These are phyloP conservation scores for Hygrocybe coccinea DNA, from an alignment of 768 basidiomycete species.

Conservation along the genomic window DNA sequence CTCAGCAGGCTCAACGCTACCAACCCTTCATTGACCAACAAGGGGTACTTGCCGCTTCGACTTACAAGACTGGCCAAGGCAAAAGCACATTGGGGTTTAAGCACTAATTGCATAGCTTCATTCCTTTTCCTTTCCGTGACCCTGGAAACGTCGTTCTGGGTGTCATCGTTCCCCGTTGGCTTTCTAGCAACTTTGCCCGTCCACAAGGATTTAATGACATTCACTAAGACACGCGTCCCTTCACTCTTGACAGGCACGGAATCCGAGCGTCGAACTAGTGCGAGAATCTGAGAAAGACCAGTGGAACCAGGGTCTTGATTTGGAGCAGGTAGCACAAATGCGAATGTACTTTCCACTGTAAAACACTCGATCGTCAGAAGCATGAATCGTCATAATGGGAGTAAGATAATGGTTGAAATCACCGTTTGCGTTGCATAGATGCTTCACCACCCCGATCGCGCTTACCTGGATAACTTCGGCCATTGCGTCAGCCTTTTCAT, in stretches of 20 bases:
- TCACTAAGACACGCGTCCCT: constrained; percentile 83
- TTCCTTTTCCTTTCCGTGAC: constrained; percentile 48
- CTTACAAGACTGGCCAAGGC: constrained; percentile 68
- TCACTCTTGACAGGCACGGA: constrained; percentile 82
- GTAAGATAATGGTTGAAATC: constrained; percentile 19
- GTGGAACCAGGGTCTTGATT: constrained; percentile 32
- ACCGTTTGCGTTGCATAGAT: constrained; percentile 78
- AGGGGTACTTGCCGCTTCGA: constrained; percentile 72
- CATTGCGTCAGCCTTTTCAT: constrained; percentile 67
- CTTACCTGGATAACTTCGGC: constrained; percentile 82
- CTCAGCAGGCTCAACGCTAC: constrained; percentile 77
- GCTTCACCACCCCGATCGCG: constrained; percentile 85
- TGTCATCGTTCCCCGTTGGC: constrained; percentile 14
- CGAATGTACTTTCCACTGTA: constrained; percentile 43
- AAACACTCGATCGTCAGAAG: background rate
- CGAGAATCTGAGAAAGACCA: constrained; percentile 65
- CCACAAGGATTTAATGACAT: constrained; percentile 77
- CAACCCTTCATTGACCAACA: constrained; percentile 85
- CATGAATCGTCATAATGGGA: background rate
- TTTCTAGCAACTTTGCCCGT: constrained; percentile 38
- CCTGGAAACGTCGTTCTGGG: constrained; percentile 27
- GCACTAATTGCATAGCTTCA: constrained; percentile 48
- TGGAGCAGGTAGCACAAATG: constrained; percentile 47
- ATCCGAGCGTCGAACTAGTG: constrained; percentile 72
- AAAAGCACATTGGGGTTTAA: constrained; percentile 50